Evolutionary conservation across 768 basidiomycete genomes (phyloP).

Genomic region (Trametes elegans): DNA sequence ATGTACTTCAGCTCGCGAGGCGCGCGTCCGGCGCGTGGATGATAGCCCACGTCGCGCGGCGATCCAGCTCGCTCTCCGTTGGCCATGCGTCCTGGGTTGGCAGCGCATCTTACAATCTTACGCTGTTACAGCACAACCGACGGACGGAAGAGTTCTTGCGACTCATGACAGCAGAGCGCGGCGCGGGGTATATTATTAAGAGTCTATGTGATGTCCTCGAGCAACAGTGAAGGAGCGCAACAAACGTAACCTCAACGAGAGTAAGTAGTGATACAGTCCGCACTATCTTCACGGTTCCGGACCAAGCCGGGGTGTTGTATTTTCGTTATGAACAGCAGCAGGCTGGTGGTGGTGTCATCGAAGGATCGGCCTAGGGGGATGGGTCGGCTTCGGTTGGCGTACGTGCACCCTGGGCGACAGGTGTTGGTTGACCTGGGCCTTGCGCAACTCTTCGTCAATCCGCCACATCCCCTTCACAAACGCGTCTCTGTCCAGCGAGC

Average conservation of each 20-base stretch:
- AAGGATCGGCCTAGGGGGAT: conserved; percentile 13
- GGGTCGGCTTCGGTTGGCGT: conserved; percentile 13
- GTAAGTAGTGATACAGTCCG: conserved; percentile 14
- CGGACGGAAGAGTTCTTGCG: background rate
- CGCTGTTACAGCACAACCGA: too few species aligned
- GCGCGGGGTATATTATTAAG: conserved; percentile 15
- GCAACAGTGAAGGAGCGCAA: background rate
- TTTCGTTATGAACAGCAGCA: background rate
- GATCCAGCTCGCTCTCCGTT: background rate
- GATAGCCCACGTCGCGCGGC: background rate
- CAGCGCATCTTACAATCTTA: too few species aligned
- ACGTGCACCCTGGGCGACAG: conserved; percentile 7
- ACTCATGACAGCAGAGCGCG: background rate
- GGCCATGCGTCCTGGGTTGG: background rate
- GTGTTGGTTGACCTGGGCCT: conserved; percentile 39
- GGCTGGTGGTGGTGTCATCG: background rate
- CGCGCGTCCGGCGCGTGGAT: conserved; percentile 11
- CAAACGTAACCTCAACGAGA: conserved; percentile 1
- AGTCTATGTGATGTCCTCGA: background rate
- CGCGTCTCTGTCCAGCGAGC: conserved; percentile 59
- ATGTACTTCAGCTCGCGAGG: conserved; percentile 5
- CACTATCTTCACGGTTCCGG: background rate
- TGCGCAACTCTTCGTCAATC: conserved; percentile 80
- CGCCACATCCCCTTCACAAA: conserved; percentile 85
- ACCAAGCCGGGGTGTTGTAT: background rate